Base-by-base conservation (phyloP, 2,329 filamentous ascomycete species). In the Colletotrichum shisoi region DNA sequence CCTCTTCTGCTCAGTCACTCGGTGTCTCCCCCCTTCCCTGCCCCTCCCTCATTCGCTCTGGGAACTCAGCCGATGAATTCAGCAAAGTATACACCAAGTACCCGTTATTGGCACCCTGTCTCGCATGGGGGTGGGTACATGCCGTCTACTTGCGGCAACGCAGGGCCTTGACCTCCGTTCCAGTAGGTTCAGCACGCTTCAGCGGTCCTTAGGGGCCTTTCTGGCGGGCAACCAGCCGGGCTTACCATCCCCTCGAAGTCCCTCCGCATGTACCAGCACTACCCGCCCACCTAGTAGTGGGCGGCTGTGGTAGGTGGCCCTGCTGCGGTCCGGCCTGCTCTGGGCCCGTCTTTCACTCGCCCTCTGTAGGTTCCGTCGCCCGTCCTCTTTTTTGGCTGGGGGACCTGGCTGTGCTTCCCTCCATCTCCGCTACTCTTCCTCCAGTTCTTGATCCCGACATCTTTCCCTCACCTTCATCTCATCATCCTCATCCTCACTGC, bases 71-170 rank as follows among this genome's bases (percentile, higher is more conserved):
- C 51, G 66, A 67, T 68, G 57, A 62, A 67, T 57, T 68, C 51
- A 62, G 66, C 63, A 67, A 67, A 57, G 66, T 68, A 68, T 34
- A 66, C 39, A 34, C 45, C 57, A 62, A 62, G 65, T 68, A 68
- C 65, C 61, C n/a, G 48, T 46, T 45, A 53, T 53, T 60, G 61
- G 44, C 63, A 63, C 44, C 59, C 63, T 67, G 63, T 67, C 63
- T 63, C 40, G 59, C 63, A 63, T 67, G 59, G 52, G 57, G 63
- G 11, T 21, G n/a, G n/a, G 46, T 63, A 67, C 64, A 27, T 21
- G 8, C 2, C 3, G 31, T 15, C 11, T 67, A 67, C 64, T 13
- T 58, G 21, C 11, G 6, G 11, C 40, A 17, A 11, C 7, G 1
- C 19, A 37, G 21, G 24, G 42, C 57, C 24, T 11, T 19, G 39